These are phyloP conservation scores for Auricularia heimuer DNA, from an alignment of 768 basidiomycete species.

Conservation along the genomic window DNA sequence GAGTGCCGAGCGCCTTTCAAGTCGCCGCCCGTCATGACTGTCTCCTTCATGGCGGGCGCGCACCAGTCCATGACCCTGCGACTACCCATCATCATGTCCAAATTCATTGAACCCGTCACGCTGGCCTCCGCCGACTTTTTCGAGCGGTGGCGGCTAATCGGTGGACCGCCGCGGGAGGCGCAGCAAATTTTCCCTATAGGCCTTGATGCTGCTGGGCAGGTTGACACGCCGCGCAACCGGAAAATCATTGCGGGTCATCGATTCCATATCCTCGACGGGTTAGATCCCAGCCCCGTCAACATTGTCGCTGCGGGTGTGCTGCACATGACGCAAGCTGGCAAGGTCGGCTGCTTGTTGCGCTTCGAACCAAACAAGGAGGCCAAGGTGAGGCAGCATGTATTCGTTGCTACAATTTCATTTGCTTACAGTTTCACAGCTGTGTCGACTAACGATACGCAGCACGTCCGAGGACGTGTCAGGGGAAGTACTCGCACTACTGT, in stretches of 20 bases:
- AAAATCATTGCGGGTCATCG: slow-evolving; percentile 71
- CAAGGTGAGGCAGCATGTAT: slow-evolving; percentile 46
- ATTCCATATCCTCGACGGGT: slow-evolving; percentile 65
- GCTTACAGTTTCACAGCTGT: slow-evolving; percentile 45
- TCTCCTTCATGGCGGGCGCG: slow-evolving; percentile 89
- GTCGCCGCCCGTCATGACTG: slow-evolving; percentile 62
- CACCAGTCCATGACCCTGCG: slow-evolving; percentile 77
- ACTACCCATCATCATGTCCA: slow-evolving; percentile 78
- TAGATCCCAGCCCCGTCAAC: slow-evolving; percentile 93
- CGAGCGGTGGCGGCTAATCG: slow-evolving; percentile 96
- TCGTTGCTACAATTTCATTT: not conserved
- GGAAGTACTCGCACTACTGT: slow-evolving; percentile 51
- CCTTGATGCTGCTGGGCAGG: slow-evolving; percentile 53
- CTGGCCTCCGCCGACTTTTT: slow-evolving; percentile 83
- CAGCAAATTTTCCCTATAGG: slow-evolving; percentile 79
- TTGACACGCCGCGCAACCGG: slow-evolving; percentile 64
- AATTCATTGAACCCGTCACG: slow-evolving; percentile 91
- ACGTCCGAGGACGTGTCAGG: slow-evolving; percentile 84
- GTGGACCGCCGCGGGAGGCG: slow-evolving; percentile 87
- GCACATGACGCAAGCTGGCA: slow-evolving; percentile 83
- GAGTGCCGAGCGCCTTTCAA: slow-evolving; percentile 89
- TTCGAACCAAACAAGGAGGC: slow-evolving; percentile 94
- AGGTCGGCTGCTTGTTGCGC: slow-evolving; percentile 89
- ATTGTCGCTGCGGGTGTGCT: slow-evolving; percentile 92
- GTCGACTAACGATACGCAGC: slow-evolving; percentile 86